phyloP scores from a whole-genome alignment of 2,329 filamentous ascomycete species.

The Graphium sp. region DNA sequence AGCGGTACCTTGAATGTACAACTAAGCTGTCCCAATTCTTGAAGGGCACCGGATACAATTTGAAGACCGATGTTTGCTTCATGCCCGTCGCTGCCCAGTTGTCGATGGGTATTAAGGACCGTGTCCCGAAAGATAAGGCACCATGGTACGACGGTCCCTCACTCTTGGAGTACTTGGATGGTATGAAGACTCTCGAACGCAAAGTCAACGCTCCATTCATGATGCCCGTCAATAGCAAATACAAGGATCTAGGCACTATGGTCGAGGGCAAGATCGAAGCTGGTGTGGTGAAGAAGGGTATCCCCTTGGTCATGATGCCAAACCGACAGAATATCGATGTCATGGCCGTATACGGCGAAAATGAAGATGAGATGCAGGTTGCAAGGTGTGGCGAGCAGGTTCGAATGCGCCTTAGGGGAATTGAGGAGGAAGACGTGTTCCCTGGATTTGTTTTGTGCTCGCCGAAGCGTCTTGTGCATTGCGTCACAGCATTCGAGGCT shows the following conservation, averaged over 20 bases:
- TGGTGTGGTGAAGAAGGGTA: constrained; percentile 81
- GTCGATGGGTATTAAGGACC: constrained; percentile 72
- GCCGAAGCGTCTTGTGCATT: constrained; percentile 83
- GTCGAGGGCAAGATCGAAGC: constrained; percentile 95
- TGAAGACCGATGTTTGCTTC: constrained; percentile 84
- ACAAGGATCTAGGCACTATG: constrained; percentile 93
- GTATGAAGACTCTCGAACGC: constrained; percentile 82
- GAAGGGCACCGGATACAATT: constrained; percentile 84
- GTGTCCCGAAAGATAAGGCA: constrained; percentile 57
- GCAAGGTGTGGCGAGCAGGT: constrained; percentile 92
- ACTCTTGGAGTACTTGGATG: constrained; percentile 86
- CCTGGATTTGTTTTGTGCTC: constrained; percentile 95
- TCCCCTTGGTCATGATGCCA: constrained; percentile 84
- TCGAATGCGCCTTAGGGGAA: constrained; percentile 76
- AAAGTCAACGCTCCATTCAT: constrained; percentile 98
- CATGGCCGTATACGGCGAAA: constrained; percentile 81
- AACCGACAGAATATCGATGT: constrained; percentile 71
- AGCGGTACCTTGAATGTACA: constrained; percentile 83
- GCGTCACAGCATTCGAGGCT: constrained; percentile 77
- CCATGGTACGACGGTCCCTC: constrained; percentile 84
- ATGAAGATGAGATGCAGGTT: constrained; percentile 72
- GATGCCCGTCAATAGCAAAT: constrained; percentile 96
- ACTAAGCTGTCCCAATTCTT: constrained; percentile 77
- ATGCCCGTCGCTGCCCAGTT: constrained; percentile 93
- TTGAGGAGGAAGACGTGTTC: constrained; percentile 93